phyloP scores from a whole-genome alignment of 345 rosid species.

The Lenwebbia sp. region DNA sequence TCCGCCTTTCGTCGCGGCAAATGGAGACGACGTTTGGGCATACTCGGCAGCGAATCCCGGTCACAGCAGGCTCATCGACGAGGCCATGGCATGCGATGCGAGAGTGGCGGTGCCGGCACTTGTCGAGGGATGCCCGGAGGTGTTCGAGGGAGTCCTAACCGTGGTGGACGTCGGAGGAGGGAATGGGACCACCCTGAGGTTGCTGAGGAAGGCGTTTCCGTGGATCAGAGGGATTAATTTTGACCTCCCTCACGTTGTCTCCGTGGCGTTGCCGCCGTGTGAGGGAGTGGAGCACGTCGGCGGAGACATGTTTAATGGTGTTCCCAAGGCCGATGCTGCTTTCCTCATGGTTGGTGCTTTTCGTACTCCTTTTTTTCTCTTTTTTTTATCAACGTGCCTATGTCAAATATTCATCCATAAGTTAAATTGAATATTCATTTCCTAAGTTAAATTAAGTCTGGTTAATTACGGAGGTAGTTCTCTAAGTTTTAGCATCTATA shows the following conservation, averaged over 20 bases:
- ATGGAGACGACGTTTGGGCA: conserved; percentile 43
- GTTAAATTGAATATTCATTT: too few relatives aligned
- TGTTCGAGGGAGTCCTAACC: conserved; percentile 39
- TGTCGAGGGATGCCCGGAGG: conserved; percentile 23
- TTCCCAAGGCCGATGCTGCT: conserved; percentile 56
- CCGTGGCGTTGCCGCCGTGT: conserved; percentile 11
- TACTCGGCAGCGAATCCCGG: conserved; percentile 24
- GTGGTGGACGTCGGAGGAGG: conserved; percentile 79
- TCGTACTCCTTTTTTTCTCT: neutral
- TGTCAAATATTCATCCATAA: neutral
- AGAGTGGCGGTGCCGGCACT: conserved; percentile 28
- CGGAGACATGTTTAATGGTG: conserved; percentile 56
- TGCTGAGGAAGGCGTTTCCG: conserved; percentile 47
- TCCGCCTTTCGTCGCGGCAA: conserved; percentile 33
- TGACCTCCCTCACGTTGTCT: conserved; percentile 64
- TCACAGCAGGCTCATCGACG: conserved; percentile 28
- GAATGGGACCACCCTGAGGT: conserved; percentile 37
- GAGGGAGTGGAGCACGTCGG: conserved; percentile 43
- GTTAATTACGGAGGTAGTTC: too few relatives aligned
- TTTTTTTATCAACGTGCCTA: neutral
- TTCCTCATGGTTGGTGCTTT: conserved; percentile 35
- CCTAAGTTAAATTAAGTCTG: too few relatives aligned
- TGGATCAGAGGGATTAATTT: conserved; percentile 55
- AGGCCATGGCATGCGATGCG: conserved; percentile 58
- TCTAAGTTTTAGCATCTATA: neutral